Evolutionary conservation across 345 rosid species (phyloP).

Genomic region (Moricandia arvensis): DNA sequence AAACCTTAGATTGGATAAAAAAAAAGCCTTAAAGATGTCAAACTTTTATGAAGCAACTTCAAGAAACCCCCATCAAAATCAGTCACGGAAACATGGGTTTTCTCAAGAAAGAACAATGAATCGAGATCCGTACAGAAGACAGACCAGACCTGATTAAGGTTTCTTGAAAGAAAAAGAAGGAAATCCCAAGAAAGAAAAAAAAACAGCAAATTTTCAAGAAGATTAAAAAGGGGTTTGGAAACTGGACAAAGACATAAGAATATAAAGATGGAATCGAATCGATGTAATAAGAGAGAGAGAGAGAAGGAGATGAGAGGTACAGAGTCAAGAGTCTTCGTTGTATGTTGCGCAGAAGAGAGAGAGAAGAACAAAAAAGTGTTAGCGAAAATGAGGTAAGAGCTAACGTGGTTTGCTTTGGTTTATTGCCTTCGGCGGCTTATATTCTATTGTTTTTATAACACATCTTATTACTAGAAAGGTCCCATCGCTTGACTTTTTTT

Average conservation of each 20-base stretch:
- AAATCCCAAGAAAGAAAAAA: no score
- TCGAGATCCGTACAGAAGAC: constrained; percentile 15
- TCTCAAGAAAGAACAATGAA: not conserved
- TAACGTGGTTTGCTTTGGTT: constrained; percentile 36
- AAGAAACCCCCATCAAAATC: not conserved
- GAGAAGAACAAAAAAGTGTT: constrained; percentile 4
- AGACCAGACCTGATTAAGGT: constrained; percentile 27
- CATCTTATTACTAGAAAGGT: not conserved
- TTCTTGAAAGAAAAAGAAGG: not conserved
- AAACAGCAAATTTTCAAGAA: not conserved
- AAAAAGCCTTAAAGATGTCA: not conserved
- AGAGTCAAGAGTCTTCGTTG: constrained; percentile 22
- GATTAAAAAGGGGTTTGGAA: not conserved
- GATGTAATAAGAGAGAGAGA: constrained; percentile 8
- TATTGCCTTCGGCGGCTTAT: constrained; percentile 28
- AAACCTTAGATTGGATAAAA: not conserved
- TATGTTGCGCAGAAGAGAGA: not conserved
- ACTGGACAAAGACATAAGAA: not conserved
- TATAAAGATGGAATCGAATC: constrained; percentile 2
- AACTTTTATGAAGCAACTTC: not conserved
- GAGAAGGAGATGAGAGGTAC: constrained; percentile 30
- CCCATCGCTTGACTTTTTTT: not conserved
- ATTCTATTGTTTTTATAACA: constrained; percentile 1
- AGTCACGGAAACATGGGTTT: not conserved
- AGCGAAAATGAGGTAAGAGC: constrained; percentile 42